These are phyloP conservation scores for Neoboletus brunneissimus DNA, from an alignment of 768 basidiomycete species.

Conservation along the genomic window DNA sequence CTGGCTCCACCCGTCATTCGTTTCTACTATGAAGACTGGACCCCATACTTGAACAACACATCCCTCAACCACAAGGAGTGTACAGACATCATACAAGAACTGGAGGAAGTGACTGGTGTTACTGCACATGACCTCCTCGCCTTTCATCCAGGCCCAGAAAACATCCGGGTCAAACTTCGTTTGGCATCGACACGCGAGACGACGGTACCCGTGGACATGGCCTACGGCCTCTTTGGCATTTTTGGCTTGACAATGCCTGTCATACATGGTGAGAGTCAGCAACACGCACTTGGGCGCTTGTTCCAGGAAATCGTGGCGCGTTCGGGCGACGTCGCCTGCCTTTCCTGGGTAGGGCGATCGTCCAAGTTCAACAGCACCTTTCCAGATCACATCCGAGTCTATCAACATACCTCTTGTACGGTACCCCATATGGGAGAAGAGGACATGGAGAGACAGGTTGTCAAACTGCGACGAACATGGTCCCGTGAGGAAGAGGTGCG, in stretches of 20 bases:
- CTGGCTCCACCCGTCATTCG: conserved; percentile 20
- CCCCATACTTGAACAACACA: conserved; percentile 13
- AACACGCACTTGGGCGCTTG: conserved; percentile 20
- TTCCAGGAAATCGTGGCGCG: conserved; percentile 18
- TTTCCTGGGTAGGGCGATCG: conserved; percentile 19
- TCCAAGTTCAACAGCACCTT: conserved; percentile 23
- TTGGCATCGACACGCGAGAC: conserved; percentile 24
- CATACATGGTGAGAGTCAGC: conserved; percentile 16
- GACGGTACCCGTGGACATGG: conserved; percentile 17
- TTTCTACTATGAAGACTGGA: conserved; percentile 24
- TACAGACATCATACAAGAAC: conserved; percentile 12
- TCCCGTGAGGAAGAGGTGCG: background rate
- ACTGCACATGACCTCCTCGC: conserved; percentile 4
- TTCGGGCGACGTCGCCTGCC: conserved; percentile 19
- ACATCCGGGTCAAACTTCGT: conserved; percentile 15
- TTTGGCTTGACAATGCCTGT: conserved; percentile 16
- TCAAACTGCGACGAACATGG: background rate
- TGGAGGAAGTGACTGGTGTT: conserved; percentile 10
- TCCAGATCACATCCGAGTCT: conserved; percentile 16
- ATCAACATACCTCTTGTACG: background rate
- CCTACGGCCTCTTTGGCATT: conserved; percentile 21
- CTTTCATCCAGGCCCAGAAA: conserved; percentile 11
- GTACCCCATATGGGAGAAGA: conserved; percentile 4
- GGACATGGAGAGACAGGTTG: conserved; percentile 3
- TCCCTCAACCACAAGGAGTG: conserved; percentile 19